These are phyloP conservation scores for Thermomucor indicae-seudaticae DNA, from an alignment of 371 early-diverging fungal genomes.

Conservation along the genomic window DNA sequence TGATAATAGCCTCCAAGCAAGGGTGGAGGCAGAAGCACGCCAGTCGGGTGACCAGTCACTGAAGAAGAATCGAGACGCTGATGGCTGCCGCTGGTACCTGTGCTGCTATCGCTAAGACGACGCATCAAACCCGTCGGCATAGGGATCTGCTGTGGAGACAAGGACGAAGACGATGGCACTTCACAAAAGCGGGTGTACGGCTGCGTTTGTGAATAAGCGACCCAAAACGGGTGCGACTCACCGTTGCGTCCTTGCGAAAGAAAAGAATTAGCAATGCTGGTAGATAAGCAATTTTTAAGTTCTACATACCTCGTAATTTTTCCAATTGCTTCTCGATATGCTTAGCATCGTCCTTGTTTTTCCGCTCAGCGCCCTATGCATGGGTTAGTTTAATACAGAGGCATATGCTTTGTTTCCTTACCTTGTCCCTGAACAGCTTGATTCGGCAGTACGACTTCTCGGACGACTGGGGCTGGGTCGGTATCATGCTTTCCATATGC, in stretches of 20 bases:
- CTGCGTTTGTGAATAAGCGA: conserved; percentile 29
- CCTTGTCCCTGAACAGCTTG: conserved; percentile 71
- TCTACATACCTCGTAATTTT: conserved; percentile 46
- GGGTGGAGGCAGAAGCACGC: background rate
- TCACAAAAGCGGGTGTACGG: conserved; percentile 29
- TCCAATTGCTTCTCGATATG: conserved; percentile 58
- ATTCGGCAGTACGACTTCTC: conserved; percentile 56
- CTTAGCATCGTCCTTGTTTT: conserved; percentile 58
- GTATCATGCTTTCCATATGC: conserved; percentile 38
- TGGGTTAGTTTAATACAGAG: background rate
- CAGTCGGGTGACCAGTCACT: background rate
- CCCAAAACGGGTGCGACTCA: conserved; percentile 41
- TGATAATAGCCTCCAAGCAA: background rate
- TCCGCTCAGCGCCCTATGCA: conserved; percentile 54
- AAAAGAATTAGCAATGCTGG: background rate
- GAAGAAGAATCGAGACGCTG: background rate
- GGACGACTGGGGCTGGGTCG: conserved; percentile 9
- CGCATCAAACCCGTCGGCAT: too few relatives aligned
- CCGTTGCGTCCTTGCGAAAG: conserved; percentile 20
- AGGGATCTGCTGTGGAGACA: background rate
- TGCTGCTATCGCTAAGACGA: conserved; percentile 6
- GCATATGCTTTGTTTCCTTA: conserved; percentile 2
- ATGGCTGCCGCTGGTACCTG: background rate
- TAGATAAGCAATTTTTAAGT: background rate
- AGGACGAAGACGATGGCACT: conserved; percentile 4